Base-by-base conservation (phyloP, 371 early-diverging fungal genomes). In the Mucor circinelloides region DNA sequence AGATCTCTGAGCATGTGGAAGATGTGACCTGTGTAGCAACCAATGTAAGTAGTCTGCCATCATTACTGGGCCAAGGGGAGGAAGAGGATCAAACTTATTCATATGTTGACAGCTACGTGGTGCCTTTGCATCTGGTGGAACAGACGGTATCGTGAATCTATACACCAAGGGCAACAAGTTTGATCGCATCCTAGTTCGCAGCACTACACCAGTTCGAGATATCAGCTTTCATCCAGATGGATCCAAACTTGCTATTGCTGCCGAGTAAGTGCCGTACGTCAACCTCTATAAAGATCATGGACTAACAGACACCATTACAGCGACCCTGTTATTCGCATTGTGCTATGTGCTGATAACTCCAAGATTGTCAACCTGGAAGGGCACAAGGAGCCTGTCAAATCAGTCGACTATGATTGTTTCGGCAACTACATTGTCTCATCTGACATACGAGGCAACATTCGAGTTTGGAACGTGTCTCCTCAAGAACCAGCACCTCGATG, bases 391-490 rank as follows among this genome's bases (percentile, higher is more conserved):
- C 50, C 62, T 15, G 75, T 85, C 2, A 83, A 81, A 66, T 82
- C 73, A 10, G 66, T 86, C 3, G 71, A 74, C 21, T 85, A 78
- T 55, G 81, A 85, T 62, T 76, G 78, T 17, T 54, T 38, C 2
- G 85, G 82, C 2, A 64, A 74, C 9, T 80, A 76, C 42, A 66
- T 88, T 32, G 76, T 83, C 8, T 91, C 91, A 7, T 81, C 87
- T 10, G 82, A 81, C 13, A 81, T 80, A 50, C 86, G 89, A 23
- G 91, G 91, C 6, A 76, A 78, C 23, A 75, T 89, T 17, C 76
- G 77, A n/a, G 73, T 91, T 6, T 91, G 91, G 91, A 75, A 85
- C 63, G 57, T 85, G 15, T 79, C 81, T 30, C 58, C 77, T 12
- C 58, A 60, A 3, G 78, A 72, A 13, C 77, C 80, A 2, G 74